Base-by-base conservation (phyloP, 140 eudicot species). In the Flaveria floridana region DNA sequence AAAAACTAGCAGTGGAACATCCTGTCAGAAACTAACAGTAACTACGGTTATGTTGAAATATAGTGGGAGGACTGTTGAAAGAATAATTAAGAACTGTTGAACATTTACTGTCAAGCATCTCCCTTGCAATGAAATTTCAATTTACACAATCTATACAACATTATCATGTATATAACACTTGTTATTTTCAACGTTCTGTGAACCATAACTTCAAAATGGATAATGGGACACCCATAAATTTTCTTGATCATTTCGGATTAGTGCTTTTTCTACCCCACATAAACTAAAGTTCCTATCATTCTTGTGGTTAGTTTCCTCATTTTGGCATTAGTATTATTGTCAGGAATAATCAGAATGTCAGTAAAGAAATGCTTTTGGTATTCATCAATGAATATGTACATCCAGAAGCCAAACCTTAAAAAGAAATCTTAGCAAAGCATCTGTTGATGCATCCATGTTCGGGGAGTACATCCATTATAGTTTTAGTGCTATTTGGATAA, bases 221-320 rank as follows among this genome's bases (percentile, higher is more conserved):
- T 47, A 72, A 75, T 39, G 85, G 76, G 65, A 61, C 76, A 82
- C 58, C 76, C 75, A 58, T 73, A 13, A 42, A 13, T 73, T 65
- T 70, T 69, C 50, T 34, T 76, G 18, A 39, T 61, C 81, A 74
- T 62, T 69, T 41, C 79, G 42, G 51, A 14, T 12, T 72, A 83
- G 88, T 86, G 91, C 79, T 81, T 72, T 72, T 76, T 79, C 74
- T 64, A 50, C 84, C 91, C 85, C 91, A 86, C 91, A 73, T 25
- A 57, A 52, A 71, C 15, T 62, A 71, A 81, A 70, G 73, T 67
- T 52, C 18, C 19, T 53, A 56, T 50, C 68, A 20, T 65, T 83
- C 69, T 55, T 19, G 39, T 41, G 15, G 63, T 8, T 44, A 2
- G 13, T 44, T 11, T 8, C 50, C 50, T 44, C 50, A 44, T 14